These are phyloP conservation scores for Lepidium campestre DNA, from an alignment of 441 rosid species.

Conservation along the genomic window DNA sequence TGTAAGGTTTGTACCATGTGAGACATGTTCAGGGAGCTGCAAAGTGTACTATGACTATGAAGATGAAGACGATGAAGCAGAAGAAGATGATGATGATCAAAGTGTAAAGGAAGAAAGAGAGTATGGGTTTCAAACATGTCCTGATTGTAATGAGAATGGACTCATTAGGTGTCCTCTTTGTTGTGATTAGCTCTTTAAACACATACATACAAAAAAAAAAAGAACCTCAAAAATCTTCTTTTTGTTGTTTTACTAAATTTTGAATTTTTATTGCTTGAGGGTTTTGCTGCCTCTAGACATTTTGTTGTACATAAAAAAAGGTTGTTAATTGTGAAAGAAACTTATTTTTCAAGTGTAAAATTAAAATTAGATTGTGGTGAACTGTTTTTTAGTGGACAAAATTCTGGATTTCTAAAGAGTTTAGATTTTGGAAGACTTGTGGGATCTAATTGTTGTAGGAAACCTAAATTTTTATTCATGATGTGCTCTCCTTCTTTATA, in stretches of 20 bases:
- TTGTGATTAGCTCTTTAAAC: slow-evolving; percentile 38
- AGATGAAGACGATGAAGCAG: slow-evolving; percentile 27
- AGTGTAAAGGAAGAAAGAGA: slow-evolving; percentile 27
- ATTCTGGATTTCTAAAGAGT: too few species aligned
- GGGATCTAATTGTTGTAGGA: too few species aligned
- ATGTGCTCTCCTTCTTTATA: too few species aligned
- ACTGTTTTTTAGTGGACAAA: too few species aligned
- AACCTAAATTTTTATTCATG: too few species aligned
- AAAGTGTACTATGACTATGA: slow-evolving; percentile 54
- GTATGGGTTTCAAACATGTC: slow-evolving; percentile 78
- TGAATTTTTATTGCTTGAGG: not conserved
- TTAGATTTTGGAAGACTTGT: too few species aligned
- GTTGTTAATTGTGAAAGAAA: not conserved
- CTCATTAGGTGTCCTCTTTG: slow-evolving; percentile 76
- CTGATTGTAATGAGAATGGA: slow-evolving; percentile 93
- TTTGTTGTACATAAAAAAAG: slow-evolving; percentile 14
- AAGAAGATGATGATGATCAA: slow-evolving; percentile 21
- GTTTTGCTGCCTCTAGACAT: slow-evolving; percentile 1
- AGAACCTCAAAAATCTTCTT: not conserved
- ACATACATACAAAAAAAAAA: not conserved
- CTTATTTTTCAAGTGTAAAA: not conserved
- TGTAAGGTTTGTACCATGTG: slow-evolving; percentile 78
- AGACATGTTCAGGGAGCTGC: slow-evolving; percentile 88
- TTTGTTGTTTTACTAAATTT: not conserved
- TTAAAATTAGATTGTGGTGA: not conserved